Evolutionary conservation across 2,329 filamentous ascomycete genomes (phyloP).

Genomic region (Phaeomoniella chlamydospora): DNA sequence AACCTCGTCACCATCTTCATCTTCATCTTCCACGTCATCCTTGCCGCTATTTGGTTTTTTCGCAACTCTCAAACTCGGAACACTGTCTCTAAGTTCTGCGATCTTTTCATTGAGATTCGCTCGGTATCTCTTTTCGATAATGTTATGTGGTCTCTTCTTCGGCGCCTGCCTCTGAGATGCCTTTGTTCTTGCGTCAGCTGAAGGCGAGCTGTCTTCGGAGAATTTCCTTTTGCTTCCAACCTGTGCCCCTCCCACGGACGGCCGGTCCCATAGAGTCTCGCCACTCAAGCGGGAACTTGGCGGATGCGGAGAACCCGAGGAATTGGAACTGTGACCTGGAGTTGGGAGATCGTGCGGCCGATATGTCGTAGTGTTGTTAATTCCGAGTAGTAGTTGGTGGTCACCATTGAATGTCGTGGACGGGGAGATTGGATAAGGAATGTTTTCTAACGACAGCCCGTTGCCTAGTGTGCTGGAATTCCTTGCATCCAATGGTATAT

Average conservation of each 20-base stretch:
- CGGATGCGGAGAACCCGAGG: conserved; percentile 10
- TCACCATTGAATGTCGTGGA: conserved; percentile 11
- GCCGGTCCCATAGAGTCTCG: conserved; percentile 9
- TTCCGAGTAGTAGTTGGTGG: conserved; percentile 1
- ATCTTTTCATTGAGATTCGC: conserved; percentile 98
- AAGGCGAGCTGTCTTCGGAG: conserved; percentile 35
- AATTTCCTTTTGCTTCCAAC: conserved; percentile 53
- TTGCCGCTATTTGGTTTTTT: conserved; percentile 46
- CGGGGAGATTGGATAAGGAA: conserved; percentile 8
- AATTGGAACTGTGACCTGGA: conserved; percentile 12
- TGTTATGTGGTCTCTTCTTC: conserved; percentile 95
- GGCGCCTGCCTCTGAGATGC: conserved; percentile 49
- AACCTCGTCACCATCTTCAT: conserved; percentile 67
- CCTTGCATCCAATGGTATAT: background rate
- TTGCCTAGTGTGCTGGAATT: background rate
- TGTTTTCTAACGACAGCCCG: background rate
- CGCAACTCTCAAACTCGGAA: conserved; percentile 78
- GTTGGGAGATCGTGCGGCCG: conserved; percentile 9
- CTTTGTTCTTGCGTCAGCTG: conserved; percentile 30
- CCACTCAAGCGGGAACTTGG: conserved; percentile 11
- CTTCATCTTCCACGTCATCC: conserved; percentile 46
- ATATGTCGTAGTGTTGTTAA: background rate
- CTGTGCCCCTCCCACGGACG: conserved; percentile 5
- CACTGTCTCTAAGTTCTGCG: conserved; percentile 76
- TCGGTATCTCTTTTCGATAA: conserved; percentile 94